Base-by-base conservation (phyloP, 2,329 filamentous ascomycete genomes). In the Cyphellophora attinorum region DNA sequence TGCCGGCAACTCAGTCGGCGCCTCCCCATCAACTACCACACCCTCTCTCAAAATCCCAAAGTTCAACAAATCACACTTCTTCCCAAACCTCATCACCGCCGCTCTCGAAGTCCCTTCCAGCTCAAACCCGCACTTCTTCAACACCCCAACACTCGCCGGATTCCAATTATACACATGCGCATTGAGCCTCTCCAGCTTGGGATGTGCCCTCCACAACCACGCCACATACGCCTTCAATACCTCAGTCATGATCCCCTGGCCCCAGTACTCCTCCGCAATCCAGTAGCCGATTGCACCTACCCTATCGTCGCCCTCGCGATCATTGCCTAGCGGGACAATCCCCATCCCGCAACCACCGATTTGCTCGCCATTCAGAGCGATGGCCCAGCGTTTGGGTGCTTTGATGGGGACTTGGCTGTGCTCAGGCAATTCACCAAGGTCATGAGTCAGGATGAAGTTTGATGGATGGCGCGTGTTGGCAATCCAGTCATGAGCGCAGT, bases 221-320 rank as follows among this genome's bases (percentile, higher is more conserved):
- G 28, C 8, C 5, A 25, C 23, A 18, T 34, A 27, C 3, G 23
- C 36, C 5, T 12, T 29, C 6, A 31, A 31, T 5, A 38, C 32
- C 15, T 33, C 15, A 6, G 31, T 34, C 11, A 14, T 31, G 18
- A 38, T 34, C 4, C 36, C 36, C 11, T 15, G 23, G 4, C 36
- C 36, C 36, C 36, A 38, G 32, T 30, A 34, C 13, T 34, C 31
- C 18, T 38, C 36, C 6, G 21, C 32, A 10, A 38, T 21, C 36
- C 36, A 38, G 25, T 38, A 38, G 17, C 36, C 36, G 11, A 38
- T 4, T 17, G 5, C 13, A 5, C 25, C 27, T 27, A 6, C 18
- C 3, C 27, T 16, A 11, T 30, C n/a, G 8, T 17, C 5, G 17
- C n/a, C 33, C 13, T 15, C 13, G 17, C 11, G 17, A 5, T 35